Conservation (phyloP, 2,329 filamentous ascomycete species). For the Harringtonia aguacate region DNA sequence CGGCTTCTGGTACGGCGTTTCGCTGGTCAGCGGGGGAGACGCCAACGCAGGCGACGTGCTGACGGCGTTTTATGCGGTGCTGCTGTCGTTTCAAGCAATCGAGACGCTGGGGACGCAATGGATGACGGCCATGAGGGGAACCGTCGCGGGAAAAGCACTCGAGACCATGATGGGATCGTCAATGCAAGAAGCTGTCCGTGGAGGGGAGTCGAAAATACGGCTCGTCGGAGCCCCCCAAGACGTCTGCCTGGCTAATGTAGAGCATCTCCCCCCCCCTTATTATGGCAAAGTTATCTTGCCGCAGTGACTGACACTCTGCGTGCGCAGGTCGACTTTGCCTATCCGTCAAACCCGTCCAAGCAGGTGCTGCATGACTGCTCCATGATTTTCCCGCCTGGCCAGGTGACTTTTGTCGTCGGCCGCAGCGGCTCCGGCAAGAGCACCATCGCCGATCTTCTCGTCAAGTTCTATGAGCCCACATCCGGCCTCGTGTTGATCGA, state of each 20-base stretch:
- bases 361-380: constrained; percentile 49
- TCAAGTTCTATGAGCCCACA: constrained; percentile 62
- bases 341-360: constrained; percentile 57
- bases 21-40: constrained; percentile 50
- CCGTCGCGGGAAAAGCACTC: constrained; percentile 58
- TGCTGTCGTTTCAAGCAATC: constrained; percentile 66
- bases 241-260: no score
- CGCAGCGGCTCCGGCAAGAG: constrained; percentile 88
- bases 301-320: neutral
- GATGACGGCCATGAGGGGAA: constrained; percentile 68
- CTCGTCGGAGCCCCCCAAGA: constrained; percentile 41
- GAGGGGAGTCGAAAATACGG: no score
- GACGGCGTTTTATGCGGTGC: constrained; percentile 75
- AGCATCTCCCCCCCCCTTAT: no score
- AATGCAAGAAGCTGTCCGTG: no score
- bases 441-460: constrained; percentile 69
- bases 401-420: constrained; percentile 73
- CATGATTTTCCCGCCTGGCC: constrained; percentile 60
- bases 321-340: constrained; percentile 67
- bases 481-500: constrained; percentile 62
- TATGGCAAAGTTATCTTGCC: no score
- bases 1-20: constrained; percentile 80
- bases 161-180: neutral
- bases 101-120: constrained; percentile 67
- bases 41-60: constrained; percentile 57